These are phyloP conservation scores for Ilyonectria destructans DNA, from an alignment of 2,329 filamentous ascomycete genomes.

Conservation along the genomic window DNA sequence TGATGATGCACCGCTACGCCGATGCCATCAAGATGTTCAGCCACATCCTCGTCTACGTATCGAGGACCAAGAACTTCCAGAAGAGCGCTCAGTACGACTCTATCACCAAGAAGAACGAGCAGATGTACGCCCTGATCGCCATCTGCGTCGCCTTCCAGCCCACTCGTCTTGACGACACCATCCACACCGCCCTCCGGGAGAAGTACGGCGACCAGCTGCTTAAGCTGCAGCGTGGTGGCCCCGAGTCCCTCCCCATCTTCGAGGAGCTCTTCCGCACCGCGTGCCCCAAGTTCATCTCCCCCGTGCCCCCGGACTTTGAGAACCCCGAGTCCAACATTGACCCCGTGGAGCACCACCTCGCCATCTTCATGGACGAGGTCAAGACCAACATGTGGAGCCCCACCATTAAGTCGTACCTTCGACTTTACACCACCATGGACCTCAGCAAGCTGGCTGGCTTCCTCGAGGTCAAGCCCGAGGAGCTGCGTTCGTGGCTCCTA, in stretches of 20 bases:
- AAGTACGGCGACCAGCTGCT: constrained; percentile 99
- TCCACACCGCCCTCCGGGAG: constrained; percentile 97
- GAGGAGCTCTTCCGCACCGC: constrained; percentile 98
- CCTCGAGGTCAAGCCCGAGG: constrained; percentile 96
- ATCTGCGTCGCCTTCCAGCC: constrained; percentile 99
- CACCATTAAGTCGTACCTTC: constrained; percentile 97
- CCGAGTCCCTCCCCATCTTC: constrained; percentile 95
- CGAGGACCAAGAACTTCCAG: constrained; percentile 99
- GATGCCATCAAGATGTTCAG: constrained; percentile 99
- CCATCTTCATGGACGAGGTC: constrained; percentile 99
- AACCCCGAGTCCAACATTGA: constrained; percentile 97
- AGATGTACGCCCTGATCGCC: constrained; percentile 99
- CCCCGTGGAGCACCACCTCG: constrained; percentile 95
- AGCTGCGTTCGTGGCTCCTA: constrained; percentile 92
- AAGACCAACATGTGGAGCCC: constrained; percentile 99
- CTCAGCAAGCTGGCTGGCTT: constrained; percentile 98
- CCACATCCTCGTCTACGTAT: constrained; percentile 99
- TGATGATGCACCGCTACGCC: constrained; percentile 99
- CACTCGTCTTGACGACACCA: constrained; percentile 97
- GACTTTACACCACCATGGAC: constrained; percentile 99
- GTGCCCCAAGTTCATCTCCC: constrained; percentile 99
- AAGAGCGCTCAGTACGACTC: constrained; percentile 99
- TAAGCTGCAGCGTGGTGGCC: constrained; percentile 95
- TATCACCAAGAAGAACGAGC: constrained; percentile 99
- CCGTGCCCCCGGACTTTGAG: constrained; percentile 97